phyloP scores from a whole-genome alignment of 371 early-diverging fungal species.

The Batrachochytrium dendrobatidis region DNA sequence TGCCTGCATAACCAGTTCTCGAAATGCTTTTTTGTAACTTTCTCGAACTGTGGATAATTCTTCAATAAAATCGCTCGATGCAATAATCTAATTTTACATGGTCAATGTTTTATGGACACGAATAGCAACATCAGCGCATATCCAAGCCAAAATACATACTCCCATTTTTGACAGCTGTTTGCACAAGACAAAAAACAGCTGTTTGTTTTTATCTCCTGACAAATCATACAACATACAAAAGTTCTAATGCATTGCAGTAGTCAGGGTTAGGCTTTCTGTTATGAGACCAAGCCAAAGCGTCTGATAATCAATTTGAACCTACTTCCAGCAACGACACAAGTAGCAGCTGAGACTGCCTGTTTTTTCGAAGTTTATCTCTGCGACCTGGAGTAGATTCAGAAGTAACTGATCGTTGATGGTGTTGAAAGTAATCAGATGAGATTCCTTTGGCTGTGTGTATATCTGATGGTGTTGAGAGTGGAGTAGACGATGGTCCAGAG shows the following conservation, averaged over 20 bases:
- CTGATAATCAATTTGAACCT: background rate
- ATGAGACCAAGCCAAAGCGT: background rate
- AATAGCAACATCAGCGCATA: background rate
- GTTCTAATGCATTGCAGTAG: constrained; percentile 70
- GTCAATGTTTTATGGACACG: background rate
- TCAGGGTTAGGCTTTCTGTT: constrained; percentile 30
- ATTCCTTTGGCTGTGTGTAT: too few species aligned
- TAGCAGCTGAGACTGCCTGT: constrained; percentile 25
- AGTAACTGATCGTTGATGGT: too few species aligned
- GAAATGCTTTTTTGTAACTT: constrained; percentile 74
- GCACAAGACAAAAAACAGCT: constrained; percentile 71
- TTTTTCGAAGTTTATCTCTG: constrained; percentile 11
- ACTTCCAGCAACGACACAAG: constrained; percentile 32
- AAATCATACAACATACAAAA: constrained; percentile 81
- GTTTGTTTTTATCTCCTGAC: constrained; percentile 68
- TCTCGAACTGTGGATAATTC: constrained; percentile 72
- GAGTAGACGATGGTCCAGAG: too few species aligned
- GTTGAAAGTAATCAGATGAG: too few species aligned
- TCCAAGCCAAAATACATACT: constrained; percentile 9
- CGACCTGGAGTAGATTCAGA: too few species aligned
- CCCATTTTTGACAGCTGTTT: constrained; percentile 40
- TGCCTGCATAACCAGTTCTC: constrained; percentile 70
- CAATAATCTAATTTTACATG: constrained; percentile 50
- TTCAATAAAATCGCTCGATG: constrained; percentile 73
- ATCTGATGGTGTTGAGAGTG: too few species aligned